Evolutionary conservation across 2,329 filamentous ascomycete species (phyloP), one percentile per base, ranked within the genome.

Genomic region (Epichloe amarillans): DNA sequence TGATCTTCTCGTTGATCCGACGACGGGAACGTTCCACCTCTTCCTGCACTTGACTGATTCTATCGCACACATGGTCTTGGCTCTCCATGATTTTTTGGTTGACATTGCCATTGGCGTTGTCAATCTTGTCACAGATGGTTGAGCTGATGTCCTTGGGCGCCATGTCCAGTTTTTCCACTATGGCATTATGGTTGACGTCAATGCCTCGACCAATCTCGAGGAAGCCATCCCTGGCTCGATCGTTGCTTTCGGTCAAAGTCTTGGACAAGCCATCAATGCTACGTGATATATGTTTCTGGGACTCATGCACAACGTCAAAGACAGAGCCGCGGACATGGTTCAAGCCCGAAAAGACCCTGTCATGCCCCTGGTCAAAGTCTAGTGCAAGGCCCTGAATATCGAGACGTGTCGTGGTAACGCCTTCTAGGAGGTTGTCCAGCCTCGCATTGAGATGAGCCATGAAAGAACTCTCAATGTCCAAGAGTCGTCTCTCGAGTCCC

Each of bases 1-100:
- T 51, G 19, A 51, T 42, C 30, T 43, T 51, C 21, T 51, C 50
- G 44, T 33, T 41, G 44, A 23, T 46, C 15, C 49, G 49, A 30
- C 49, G 49, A 21, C 50, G 50, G 11, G 43, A 51, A 30, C 37
- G 36, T 23, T 47, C 50, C 39, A 47, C 38, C 30, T 51, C 50
- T 26, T 43, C 30, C 17, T 43, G 50, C 14, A 44, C 26, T 39
- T 47, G 42, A 35, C 43, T 21, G 17, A 50, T 21, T 17, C 23
- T 30, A 12, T 17, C 49, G 26, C 14, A 46, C 17, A 50, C 12
- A 15, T 50, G 30, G 14, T 42, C 43, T 36, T 37, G 44, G 7
- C 36, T 41, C 3, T 46, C 43, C 33, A 42, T 30, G 19, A 50
- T 36, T 15, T 35, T 39, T 19, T 35, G 26, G 8, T 41, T 46